Evolutionary conservation across 108 stramenopile genomes (phyloP), one percentile per base, ranked within the genome.

Genomic region (Nitzschia sp.): DNA sequence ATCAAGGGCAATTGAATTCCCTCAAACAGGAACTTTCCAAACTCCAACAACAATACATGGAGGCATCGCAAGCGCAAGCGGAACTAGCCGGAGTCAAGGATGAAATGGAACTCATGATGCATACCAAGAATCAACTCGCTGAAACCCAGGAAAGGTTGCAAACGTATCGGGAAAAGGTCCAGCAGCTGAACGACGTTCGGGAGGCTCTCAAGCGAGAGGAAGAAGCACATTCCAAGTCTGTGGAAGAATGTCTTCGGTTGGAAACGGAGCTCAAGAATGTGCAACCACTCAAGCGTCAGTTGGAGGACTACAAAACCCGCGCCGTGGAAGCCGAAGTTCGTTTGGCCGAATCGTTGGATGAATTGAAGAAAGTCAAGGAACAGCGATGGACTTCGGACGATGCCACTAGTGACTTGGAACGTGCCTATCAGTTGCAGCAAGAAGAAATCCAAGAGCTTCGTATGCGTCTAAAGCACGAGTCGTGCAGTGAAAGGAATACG

Each of bases 271-370:
- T 92, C 15, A 77, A 83, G 30, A 46, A 38, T 28, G 64, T 90
- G 11, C 84, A 87, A 58, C 85, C 86, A 19, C 72, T 91, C 28
- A 84, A 80, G 46, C 77, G 84, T 19, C 90, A 90, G 70, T 61
- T 95, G 18, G 93, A 95, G 36, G 85, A 90, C 15, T 92, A 92
- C 66, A 89, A 89, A 60, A 48, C 71, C 8, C 69, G 88, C 49
- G 87, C 93, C 3, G 73, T 77, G 24, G 85, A 92, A 47, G 78
- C 91, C 0, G 93, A 95, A 61, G 87, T 90, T 1, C 69, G 82
- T 35, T 57, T 92, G 27, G 81, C 83, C 0, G 93, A 92, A 46
- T 84, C 82, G 54, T 30, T 82, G 64, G 70, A 83, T 38, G 57
- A 75, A 64, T 46, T 66, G 76, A 56, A 74, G 63, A 55, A 86